These are phyloP conservation scores for Apiotrichum laibachii DNA, from an alignment of 1,284 basidiomycete genomes.

Conservation along the genomic window DNA sequence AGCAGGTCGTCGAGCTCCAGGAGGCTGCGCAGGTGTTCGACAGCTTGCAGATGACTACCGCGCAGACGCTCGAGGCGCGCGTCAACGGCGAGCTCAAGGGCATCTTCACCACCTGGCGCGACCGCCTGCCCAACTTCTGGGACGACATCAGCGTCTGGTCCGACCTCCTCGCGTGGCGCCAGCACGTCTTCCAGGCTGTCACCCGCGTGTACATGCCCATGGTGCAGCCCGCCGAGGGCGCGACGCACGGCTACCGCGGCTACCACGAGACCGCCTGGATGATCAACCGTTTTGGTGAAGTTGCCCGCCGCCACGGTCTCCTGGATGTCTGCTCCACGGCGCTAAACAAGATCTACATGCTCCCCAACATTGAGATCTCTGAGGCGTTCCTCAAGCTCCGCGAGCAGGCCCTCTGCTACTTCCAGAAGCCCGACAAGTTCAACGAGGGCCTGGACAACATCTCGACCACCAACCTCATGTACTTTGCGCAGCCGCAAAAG, in stretches of 20 bases:
- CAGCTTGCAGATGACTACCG: conserved; percentile 80
- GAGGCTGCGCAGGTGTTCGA: conserved; percentile 95
- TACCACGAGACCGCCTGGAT: conserved; percentile 99
- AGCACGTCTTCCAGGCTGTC: conserved; percentile 86
- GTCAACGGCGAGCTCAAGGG: conserved; percentile 88
- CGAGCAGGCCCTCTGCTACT: conserved; percentile 99
- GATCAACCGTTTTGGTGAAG: conserved; percentile 99
- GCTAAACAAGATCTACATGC: conserved; percentile 94
- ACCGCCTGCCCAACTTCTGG: conserved; percentile 90
- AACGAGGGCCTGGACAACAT: conserved; percentile 95
- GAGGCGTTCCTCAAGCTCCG: conserved; percentile 98
- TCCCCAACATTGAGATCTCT: conserved; percentile 99
- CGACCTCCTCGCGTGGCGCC: conserved; percentile 95
- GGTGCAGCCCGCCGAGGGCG: conserved; percentile 58
- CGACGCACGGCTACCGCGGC: conserved; percentile 92
- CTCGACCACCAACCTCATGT: conserved; percentile 99
- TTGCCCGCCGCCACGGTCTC: conserved; percentile 94
- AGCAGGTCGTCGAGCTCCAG: conserved; percentile 97
- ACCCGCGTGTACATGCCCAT: conserved; percentile 95
- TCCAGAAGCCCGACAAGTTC: conserved; percentile 91
- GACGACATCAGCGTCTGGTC: conserved; percentile 99
- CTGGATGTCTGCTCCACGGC: conserved; percentile 94
- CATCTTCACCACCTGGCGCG: conserved; percentile 94
- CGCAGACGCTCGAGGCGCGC: conserved; percentile 87
- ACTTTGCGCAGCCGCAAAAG: conserved; percentile 92